Evolutionary conservation across 441 rosid genomes (phyloP).

Genomic region (Brassica hybrid): DNA sequence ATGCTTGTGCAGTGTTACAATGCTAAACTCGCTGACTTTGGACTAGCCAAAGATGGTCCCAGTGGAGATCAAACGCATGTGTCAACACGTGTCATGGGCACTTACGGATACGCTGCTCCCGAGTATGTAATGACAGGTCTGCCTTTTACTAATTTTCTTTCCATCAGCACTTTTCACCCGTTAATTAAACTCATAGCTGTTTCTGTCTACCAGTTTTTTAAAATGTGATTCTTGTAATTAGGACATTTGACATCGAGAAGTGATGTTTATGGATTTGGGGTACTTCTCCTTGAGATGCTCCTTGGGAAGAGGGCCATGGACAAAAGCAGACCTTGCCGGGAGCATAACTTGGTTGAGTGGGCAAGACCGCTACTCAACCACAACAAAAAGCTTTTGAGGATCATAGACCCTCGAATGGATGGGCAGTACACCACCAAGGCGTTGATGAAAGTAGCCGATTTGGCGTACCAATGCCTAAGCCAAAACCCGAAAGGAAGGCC

Average conservation of each 20-base stretch:
- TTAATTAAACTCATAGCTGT: not conserved
- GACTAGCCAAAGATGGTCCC: slow-evolving; percentile 99
- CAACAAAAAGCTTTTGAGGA: slow-evolving; percentile 85
- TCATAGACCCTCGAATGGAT: slow-evolving; percentile 90
- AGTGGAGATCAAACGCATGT: slow-evolving; percentile 99
- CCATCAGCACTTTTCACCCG: not conserved
- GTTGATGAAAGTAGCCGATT: slow-evolving; percentile 75
- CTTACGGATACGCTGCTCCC: slow-evolving; percentile 99
- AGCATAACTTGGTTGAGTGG: slow-evolving; percentile 98
- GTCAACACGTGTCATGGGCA: slow-evolving; percentile 98
- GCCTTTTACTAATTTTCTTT: slow-evolving; percentile 44
- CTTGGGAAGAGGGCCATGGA: slow-evolving; percentile 96
- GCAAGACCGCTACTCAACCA: slow-evolving; percentile 89
- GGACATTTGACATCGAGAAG: slow-evolving; percentile 96
- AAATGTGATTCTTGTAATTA: slow-evolving; percentile 29
- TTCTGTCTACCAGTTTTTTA: not conserved
- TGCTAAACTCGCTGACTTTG: slow-evolving; percentile 98
- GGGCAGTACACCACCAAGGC: slow-evolving; percentile 78
- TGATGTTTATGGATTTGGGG: slow-evolving; percentile 97
- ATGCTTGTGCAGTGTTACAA: slow-evolving; percentile 68
- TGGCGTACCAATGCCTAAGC: slow-evolving; percentile 94
- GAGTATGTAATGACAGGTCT: slow-evolving; percentile 97
- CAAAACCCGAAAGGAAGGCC: slow-evolving; percentile 99
- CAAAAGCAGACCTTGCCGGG: slow-evolving; percentile 89
- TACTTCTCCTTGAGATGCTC: slow-evolving; percentile 93